Evolutionary conservation across 257 asterid species (phyloP).

Genomic region (Avicennia marina): DNA sequence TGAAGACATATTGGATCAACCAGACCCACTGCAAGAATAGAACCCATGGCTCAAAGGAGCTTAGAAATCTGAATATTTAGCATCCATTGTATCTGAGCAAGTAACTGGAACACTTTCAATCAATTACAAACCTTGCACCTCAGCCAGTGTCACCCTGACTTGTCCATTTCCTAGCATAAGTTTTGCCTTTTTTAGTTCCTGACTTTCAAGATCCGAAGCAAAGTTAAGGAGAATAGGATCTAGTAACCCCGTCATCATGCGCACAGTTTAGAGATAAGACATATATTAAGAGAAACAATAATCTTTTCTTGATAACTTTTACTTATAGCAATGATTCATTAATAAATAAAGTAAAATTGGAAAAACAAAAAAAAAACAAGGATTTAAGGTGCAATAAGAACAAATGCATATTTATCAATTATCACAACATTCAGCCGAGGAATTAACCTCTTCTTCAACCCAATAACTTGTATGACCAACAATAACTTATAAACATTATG

Average conservation of each 20-base stretch:
- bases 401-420: slow-evolving; percentile 61
- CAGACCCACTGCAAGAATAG: not conserved
- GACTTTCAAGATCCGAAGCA: not conserved
- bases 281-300: not conserved
- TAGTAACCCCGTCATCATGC: not conserved
- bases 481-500: slow-evolving; percentile 2
- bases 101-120: not conserved
- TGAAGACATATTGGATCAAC: too few species aligned
- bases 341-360: too few species aligned
- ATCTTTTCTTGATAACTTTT: not conserved
- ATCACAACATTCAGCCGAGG: slow-evolving; percentile 86
- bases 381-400: slow-evolving; percentile 6
- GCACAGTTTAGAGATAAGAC: not conserved
- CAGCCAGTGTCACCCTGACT: not conserved
- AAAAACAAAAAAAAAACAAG: slow-evolving; percentile 8
- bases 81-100: not conserved
- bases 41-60: not conserved
- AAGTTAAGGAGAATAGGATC: not conserved
- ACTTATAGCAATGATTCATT: not conserved
- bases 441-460: slow-evolving; percentile 90
- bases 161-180: slow-evolving; percentile 1
- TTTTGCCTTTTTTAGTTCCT: not conserved
- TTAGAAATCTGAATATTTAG: not conserved
- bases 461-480: slow-evolving; percentile 15
- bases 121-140: not conserved